Evolutionary conservation across 2,329 filamentous ascomycete species (phyloP), one percentile per base, ranked within the genome.

Genomic region (Fusarium sp.): DNA sequence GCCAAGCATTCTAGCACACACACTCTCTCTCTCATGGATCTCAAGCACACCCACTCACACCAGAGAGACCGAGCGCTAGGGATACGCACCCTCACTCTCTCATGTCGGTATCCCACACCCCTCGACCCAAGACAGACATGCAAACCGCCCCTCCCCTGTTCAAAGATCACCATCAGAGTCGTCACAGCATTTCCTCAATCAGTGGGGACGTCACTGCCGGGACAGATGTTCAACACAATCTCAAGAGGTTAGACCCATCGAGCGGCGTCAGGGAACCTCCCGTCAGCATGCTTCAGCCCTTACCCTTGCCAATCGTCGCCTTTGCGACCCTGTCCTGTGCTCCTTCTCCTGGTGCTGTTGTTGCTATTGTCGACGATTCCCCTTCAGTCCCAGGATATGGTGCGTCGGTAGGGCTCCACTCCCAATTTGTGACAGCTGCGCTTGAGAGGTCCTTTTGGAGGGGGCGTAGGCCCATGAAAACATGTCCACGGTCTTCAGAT

Each of bases 391-490:
- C 70, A 73, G 73, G 66, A 67, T 71, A 65, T 59, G 70, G 57
- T 49, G 69, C 67, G 55, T 50, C 46, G 51, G 64, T 47, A 70
- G 43, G 51, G 53, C 62, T 58, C 73, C 72, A 73, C 71, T 54
- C 24, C 59, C 49, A 66, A 62, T 65, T 73, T 73, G 68, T 74
- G 72, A 72, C 72, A 74, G 72, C 67, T 74, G 72, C 62, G 54
- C 70, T 67, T 62, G 56, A 52, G 66, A 59, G 52, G 66, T 37
- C 45, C 54, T 62, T 66, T 68, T 56, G 65, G 49, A 68, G 59
- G 59, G 68, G 72, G 70, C 40, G 71, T 70, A 59, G 41, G 43
- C 47, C 56, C 47, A 71, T 65, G 59, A 70, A 70, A 62, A 47
- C 59, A 59, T 48, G 68, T 65, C 65, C 49, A 71, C 61, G 63